phyloP scores from a whole-genome alignment of 2,329 filamentous ascomycete genomes.

The Chaetomium sp. region DNA sequence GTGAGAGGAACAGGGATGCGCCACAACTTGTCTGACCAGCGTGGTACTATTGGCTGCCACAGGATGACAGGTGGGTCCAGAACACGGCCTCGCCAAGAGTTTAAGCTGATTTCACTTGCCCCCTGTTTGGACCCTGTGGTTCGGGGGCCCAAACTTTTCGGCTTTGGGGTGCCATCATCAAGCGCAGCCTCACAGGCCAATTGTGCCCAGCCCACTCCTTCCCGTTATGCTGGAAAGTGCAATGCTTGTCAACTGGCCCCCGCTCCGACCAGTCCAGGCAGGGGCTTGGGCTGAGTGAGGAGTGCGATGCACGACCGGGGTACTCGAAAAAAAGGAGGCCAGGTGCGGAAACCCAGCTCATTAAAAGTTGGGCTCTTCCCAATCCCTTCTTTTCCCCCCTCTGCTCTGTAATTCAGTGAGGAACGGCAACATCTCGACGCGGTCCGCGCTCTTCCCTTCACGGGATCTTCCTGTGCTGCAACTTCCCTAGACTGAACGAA shows the following conservation, averaged over 20 bases:
- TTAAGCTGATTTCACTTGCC: background rate
- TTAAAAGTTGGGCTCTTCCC: constrained; percentile 2
- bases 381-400: background rate
- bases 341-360: no score
- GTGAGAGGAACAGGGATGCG: background rate
- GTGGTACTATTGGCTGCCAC: background rate
- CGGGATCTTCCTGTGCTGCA: background rate
- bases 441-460: background rate
- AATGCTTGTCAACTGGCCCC: constrained; percentile 5
- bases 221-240: background rate
- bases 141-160: background rate
- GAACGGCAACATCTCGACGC: background rate
- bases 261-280: background rate
- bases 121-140: constrained; percentile 6
- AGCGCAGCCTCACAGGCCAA: constrained; percentile 15
- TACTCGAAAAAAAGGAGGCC: constrained; percentile 8
- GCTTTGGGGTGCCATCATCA: constrained; percentile 7
- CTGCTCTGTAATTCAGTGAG: background rate
- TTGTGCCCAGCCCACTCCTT: constrained; percentile 1
- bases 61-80: background rate
- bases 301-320: background rate
- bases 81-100: background rate
- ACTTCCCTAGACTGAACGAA: background rate
- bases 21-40: background rate
- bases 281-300: constrained; percentile 8